A percentile compares a stretch with the other conserved stretches of the same genome.
Conservation (phyloP, 176 grass and related monocot genomes). For the Carex littledalei region DNA sequence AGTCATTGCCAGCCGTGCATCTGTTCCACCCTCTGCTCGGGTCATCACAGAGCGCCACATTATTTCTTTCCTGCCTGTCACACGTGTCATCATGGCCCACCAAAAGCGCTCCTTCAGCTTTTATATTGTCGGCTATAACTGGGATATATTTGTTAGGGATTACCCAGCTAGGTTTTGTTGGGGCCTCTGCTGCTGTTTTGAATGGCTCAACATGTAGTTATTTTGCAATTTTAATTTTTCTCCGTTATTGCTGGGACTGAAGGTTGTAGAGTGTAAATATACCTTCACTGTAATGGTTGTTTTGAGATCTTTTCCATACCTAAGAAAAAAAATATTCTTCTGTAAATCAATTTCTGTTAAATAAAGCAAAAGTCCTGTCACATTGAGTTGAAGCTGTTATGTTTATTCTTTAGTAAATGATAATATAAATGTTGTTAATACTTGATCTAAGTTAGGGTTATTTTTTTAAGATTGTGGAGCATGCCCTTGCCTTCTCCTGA, state of each 20-base stretch:
- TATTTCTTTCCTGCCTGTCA: constrained; percentile 74
- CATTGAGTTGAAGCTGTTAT: not conserved
- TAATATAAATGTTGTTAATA: not conserved
- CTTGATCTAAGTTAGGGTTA: not conserved
- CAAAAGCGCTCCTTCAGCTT: constrained; percentile 58
- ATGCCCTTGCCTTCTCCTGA: too few relatives aligned
- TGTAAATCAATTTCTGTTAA: not conserved
- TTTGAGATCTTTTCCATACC: not conserved
- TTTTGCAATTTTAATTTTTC: not conserved
- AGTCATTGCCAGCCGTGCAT: constrained; percentile 48
- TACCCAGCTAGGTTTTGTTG: constrained; percentile 75
- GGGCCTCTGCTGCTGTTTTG: constrained; percentile 87
- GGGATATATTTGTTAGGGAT: constrained; percentile 69
- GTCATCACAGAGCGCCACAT: constrained; percentile 74
- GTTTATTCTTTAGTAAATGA: not conserved
- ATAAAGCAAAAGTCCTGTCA: not conserved
- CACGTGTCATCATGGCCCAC: constrained; percentile 59
- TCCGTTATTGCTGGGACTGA: not conserved
- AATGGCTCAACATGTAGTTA: constrained; percentile 46
- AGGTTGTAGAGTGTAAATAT: not conserved
- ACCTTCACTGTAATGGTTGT: not conserved
- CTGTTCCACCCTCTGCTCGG: constrained; percentile 49
- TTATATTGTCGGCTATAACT: constrained; percentile 58
- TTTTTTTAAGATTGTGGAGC: not conserved
- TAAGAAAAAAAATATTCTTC: not conserved